phyloP scores from a whole-genome alignment of 148 eudicot genomes.

The Limonium bicolor region DNA sequence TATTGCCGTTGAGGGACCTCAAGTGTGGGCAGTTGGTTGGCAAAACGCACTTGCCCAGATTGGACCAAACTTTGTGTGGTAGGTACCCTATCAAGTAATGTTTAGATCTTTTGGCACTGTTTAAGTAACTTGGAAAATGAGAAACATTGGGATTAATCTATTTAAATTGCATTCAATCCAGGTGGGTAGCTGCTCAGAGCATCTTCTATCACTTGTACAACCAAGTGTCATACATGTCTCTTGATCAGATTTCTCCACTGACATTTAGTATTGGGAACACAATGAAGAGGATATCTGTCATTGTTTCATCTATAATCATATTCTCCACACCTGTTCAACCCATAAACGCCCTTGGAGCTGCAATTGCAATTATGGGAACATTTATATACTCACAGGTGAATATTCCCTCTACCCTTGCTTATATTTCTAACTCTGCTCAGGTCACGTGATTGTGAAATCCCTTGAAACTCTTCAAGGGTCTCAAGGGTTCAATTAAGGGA shows the following conservation, averaged over 20 bases:
- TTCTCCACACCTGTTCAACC: slow-evolving; percentile 31
- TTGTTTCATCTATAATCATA: slow-evolving; percentile 31
- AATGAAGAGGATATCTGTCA: slow-evolving; percentile 34
- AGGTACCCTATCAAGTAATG: too few relatives aligned
- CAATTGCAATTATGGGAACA: slow-evolving; percentile 37
- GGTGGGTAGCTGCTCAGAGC: slow-evolving; percentile 33
- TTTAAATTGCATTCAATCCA: too few relatives aligned
- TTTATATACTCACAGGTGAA: slow-evolving; percentile 24
- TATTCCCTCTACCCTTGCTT: not conserved
- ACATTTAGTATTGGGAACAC: slow-evolving; percentile 43
- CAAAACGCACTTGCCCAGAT: slow-evolving; percentile 26
- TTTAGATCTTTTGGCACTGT: too few relatives aligned
- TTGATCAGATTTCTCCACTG: slow-evolving; percentile 34
- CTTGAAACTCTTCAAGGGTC: too few relatives aligned
- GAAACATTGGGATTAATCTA: too few relatives aligned
- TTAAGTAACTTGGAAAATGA: too few relatives aligned
- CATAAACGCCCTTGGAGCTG: slow-evolving; percentile 35
- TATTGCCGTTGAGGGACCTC: slow-evolving; percentile 43
- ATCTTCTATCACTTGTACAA: slow-evolving; percentile 42
- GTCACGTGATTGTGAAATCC: not conserved
- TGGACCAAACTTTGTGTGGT: slow-evolving; percentile 30
- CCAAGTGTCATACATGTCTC: slow-evolving; percentile 43
- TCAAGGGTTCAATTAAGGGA: too few relatives aligned
- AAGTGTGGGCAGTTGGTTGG: slow-evolving; percentile 39
- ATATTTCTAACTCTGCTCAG: not conserved